Evolutionary conservation across 1,284 basidiomycete genomes (phyloP), one percentile per base, ranked within the genome.

Genomic region (Apiotrichum mycotoxinovorans): DNA sequence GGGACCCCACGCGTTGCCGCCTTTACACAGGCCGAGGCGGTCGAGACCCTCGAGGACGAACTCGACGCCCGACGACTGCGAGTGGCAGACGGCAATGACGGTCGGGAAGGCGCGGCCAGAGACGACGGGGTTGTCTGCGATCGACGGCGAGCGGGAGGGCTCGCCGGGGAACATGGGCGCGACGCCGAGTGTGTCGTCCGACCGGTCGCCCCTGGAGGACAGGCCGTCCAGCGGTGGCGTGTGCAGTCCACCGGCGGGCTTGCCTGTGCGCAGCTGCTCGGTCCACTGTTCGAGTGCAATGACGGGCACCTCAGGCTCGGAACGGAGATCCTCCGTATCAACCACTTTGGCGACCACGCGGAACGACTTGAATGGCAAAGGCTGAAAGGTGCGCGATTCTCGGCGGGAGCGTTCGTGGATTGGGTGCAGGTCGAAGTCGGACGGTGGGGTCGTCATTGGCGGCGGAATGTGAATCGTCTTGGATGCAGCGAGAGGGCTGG

Each of bases 41-140:
- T 78, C 76, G 51, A 76, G 56, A 37, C 76, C 76, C 53, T 78
- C 76, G 23, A 78, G 61, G 15, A 78, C 76, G 56, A 78, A 78
- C 56, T 78, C 76, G 44, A 78, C 76, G 20, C 76, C 76, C 51
- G 72, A 65, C 7, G 66, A 61, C n/a, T 70, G 65, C 11, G 69
- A 74, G 57, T 78, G 76, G 57, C 76, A 78, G 23, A 78, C 75
- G 8, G 71, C 76, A 48, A 78, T 71, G 57, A 78, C 74, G 3
- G 74, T 78, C 11, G 76, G 74, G 63, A 77, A 75, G 30, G 65
- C 67, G 23, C 71, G 67, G 4, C 74, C 73, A 14, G 45, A 35
- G 22, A 47, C 44, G 50, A 54, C 46, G 15, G 34, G 25, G 26
- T 23, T 37, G 34, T 53, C 56, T 26, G 17, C 15, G 10, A 55